Percentiles rank a stretch among this genome's conserved stretches.
phyloP scores from a whole-genome alignment of 2,329 filamentous ascomycete species.

The Ustulina deusta region DNA sequence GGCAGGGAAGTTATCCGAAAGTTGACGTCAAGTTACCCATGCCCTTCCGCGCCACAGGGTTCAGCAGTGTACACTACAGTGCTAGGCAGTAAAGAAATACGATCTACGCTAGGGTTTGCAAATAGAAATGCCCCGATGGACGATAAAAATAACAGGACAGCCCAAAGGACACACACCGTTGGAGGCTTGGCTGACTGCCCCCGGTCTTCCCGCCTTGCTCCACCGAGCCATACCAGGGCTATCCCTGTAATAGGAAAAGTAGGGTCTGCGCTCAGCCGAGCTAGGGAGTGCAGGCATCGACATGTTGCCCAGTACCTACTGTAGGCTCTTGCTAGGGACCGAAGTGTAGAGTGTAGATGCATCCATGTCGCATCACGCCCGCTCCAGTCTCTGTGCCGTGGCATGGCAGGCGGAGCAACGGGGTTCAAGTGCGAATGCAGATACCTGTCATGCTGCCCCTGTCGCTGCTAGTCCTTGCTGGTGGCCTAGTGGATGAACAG shows the following conservation, averaged over 20 bases:
- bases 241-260: conserved; percentile 34
- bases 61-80: conserved; percentile 11
- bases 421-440: conserved; percentile 42
- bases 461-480: conserved; percentile 40
- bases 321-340: conserved; percentile 6
- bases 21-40: conserved; percentile 37
- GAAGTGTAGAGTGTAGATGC: conserved; percentile 33
- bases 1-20: conserved; percentile 12
- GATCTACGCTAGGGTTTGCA: conserved; percentile 35
- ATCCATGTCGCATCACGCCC: conserved; percentile 44
- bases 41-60: conserved; percentile 20
- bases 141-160: conserved; percentile 39
- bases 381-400: conserved; percentile 18
- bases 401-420: conserved; percentile 43
- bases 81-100: conserved; percentile 14
- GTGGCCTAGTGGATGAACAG: conserved; percentile 31
- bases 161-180: conserved; percentile 28
- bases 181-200: conserved; percentile 38
- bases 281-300: conserved; percentile 32
- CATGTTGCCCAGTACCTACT: conserved; percentile 16
- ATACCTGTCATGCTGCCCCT: conserved; percentile 40
- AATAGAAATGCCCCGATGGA: conserved; percentile 34
- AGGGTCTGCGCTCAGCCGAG: conserved; percentile 33
- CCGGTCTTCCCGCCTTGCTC: conserved; percentile 38
- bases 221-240: conserved; percentile 36